phyloP scores from a whole-genome alignment of 371 early-diverging fungal species.

The Haplosporangium sp. region DNA sequence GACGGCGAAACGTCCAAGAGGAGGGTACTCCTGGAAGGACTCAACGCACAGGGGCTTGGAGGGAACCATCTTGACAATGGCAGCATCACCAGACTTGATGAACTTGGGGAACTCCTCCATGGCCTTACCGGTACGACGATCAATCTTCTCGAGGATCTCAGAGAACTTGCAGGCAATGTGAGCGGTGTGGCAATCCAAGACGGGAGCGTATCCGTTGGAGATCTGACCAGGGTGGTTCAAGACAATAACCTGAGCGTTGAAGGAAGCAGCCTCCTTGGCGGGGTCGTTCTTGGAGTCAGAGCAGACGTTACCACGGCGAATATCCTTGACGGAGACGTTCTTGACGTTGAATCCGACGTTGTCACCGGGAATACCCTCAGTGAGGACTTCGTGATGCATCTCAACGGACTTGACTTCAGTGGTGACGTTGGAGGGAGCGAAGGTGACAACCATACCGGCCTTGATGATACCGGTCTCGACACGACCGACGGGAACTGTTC shows the following conservation, averaged over 20 bases:
- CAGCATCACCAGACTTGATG: slow-evolving; percentile 94
- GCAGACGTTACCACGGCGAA: slow-evolving; percentile 97
- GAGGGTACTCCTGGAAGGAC: slow-evolving; percentile 91
- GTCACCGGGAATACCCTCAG: slow-evolving; percentile 96
- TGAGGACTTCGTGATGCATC: slow-evolving; percentile 97
- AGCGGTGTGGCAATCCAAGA: slow-evolving; percentile 97
- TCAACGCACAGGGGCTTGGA: slow-evolving; percentile 98
- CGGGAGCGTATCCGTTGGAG: slow-evolving; percentile 90
- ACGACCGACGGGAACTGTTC: slow-evolving; percentile 97
- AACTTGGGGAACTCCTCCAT: slow-evolving; percentile 92
- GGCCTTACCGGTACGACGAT: slow-evolving; percentile 95
- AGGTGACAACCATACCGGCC: slow-evolving; percentile 93
- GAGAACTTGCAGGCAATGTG: slow-evolving; percentile 96
- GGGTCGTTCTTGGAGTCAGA: slow-evolving; percentile 98
- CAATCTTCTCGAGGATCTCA: slow-evolving; percentile 94
- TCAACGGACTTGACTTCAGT: slow-evolving; percentile 98
- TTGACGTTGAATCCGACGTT: slow-evolving; percentile 99
- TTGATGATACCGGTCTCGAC: slow-evolving; percentile 96
- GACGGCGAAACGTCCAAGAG: slow-evolving; percentile 97
- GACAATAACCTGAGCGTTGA: slow-evolving; percentile 96
- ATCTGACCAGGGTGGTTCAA: slow-evolving; percentile 98
- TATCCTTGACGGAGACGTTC: slow-evolving; percentile 96
- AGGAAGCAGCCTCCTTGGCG: slow-evolving; percentile 93
- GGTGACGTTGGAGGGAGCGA: slow-evolving; percentile 84
- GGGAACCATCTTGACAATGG: slow-evolving; percentile 95